These are phyloP conservation scores for Dittrichia graveolens DNA, from an alignment of 129 eudicot genomes.

Conservation along the genomic window DNA sequence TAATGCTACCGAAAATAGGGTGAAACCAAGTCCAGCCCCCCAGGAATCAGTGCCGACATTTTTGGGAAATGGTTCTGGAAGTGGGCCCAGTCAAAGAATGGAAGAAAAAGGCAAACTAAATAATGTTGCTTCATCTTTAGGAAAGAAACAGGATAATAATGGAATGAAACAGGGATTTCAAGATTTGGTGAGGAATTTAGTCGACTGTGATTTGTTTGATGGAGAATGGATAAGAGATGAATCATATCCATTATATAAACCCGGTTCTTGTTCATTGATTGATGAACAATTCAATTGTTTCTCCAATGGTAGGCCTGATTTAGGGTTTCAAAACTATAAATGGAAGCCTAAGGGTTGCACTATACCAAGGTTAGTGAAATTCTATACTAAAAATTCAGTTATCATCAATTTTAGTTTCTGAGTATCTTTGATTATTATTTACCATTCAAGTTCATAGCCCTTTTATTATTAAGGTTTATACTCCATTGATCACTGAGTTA, in stretches of 20 bases:
- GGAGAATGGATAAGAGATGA: slow-evolving; percentile 87
- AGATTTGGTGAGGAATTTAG: slow-evolving; percentile 52
- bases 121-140: slow-evolving; percentile 44
- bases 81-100: slow-evolving; percentile 35
- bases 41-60: slow-evolving; percentile 27
- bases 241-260: slow-evolving; percentile 71
- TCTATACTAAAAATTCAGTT: background rate
- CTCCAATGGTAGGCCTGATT: slow-evolving; percentile 77
- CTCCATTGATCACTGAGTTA: background rate
- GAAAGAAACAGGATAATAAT: slow-evolving; percentile 41
- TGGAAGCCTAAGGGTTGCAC: slow-evolving; percentile 87
- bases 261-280: slow-evolving; percentile 74
- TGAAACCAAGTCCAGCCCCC: slow-evolving; percentile 11
- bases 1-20: slow-evolving; percentile 24
- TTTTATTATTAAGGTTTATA: background rate
- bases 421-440: background rate
- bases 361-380: slow-evolving; percentile 58
- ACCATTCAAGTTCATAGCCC: background rate
- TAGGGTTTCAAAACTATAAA: slow-evolving; percentile 52
- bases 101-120: slow-evolving; percentile 30
- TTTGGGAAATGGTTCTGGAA: slow-evolving; percentile 27
- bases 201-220: slow-evolving; percentile 68
- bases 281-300: slow-evolving; percentile 80
- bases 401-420: slow-evolving; percentile 2
- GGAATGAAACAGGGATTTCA: slow-evolving; percentile 43